Evolutionary conservation across 1,284 basidiomycete genomes (phyloP).

Genomic region (Rhodotorula sp.): DNA sequence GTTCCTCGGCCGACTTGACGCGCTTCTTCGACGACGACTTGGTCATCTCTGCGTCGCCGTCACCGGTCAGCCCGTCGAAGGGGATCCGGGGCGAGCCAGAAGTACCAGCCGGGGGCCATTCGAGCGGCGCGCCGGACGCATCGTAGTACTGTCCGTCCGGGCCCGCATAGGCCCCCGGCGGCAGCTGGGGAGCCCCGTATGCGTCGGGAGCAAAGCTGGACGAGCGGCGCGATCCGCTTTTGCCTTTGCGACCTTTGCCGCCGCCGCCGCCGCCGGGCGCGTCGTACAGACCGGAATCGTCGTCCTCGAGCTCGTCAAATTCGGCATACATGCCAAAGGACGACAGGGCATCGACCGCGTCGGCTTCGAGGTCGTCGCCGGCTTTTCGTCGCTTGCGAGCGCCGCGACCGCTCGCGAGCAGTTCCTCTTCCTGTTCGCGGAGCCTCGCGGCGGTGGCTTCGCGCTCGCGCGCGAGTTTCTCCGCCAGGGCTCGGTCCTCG

Average conservation of each 20-base stretch:
- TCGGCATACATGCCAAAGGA: conserved; percentile 21
- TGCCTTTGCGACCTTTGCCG: conserved; percentile 11
- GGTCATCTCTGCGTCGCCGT: not conserved
- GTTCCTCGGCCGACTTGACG: conserved; percentile 22
- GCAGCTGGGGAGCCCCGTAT: not conserved
- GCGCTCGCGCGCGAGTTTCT: conserved; percentile 20
- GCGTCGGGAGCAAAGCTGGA: conserved; percentile 15
- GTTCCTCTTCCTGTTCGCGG: conserved; percentile 26
- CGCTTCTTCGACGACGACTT: conserved; percentile 14
- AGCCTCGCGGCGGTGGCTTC: conserved; percentile 14
- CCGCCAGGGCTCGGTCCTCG: conserved; percentile 23
- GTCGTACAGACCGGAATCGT: conserved; percentile 8
- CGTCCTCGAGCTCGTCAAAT: conserved; percentile 29
- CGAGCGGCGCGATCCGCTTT: not conserved
- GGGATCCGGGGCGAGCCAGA: not conserved
- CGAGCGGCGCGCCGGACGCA: conserved; percentile 10
- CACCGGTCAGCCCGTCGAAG: conserved; percentile 2
- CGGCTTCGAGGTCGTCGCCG: conserved; percentile 18
- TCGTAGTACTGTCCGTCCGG: conserved; percentile 25
- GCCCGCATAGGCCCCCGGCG: conserved; percentile 10
- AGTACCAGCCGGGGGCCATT: conserved; percentile 4
- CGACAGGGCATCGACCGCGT: conserved; percentile 9
- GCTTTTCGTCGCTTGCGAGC: conserved; percentile 28
- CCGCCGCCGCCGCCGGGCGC: not conserved
- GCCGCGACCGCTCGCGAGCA: conserved; percentile 20